A percentile compares a stretch with the other conserved stretches of the same genome.
Conservation (phyloP, 441 rosid genomes). For the Geranium incanum region DNA sequence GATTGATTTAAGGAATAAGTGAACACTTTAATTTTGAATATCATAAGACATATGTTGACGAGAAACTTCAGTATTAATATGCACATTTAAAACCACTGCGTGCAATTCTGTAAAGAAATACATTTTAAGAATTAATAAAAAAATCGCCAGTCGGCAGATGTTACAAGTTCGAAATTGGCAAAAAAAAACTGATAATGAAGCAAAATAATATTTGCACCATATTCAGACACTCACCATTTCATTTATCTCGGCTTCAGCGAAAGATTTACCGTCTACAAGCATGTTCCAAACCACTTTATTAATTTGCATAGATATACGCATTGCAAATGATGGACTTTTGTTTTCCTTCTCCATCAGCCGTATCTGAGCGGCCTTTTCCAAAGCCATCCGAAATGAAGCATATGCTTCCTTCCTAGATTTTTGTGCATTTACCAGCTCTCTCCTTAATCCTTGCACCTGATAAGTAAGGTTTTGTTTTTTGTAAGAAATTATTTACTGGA, state of each 20-base stretch:
- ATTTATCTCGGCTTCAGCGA: slow-evolving; percentile 99
- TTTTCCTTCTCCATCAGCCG: slow-evolving; percentile 81
- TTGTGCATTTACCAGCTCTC: slow-evolving; percentile 52
- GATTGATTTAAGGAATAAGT: too few species aligned
- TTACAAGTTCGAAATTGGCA: neutral
- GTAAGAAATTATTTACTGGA: slow-evolving; percentile 48
- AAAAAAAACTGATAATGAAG: neutral
- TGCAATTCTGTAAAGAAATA: neutral
- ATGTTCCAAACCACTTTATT: slow-evolving; percentile 88
- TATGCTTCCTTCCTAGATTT: slow-evolving; percentile 70
- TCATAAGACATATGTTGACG: too few species aligned
- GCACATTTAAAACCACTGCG: neutral
- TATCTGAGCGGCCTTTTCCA: slow-evolving; percentile 85
- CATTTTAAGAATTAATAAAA: neutral
- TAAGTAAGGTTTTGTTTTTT: slow-evolving; percentile 14
- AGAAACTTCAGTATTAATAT: neutral
- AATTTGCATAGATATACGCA: slow-evolving; percentile 88
- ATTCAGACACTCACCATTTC: slow-evolving; percentile 67
- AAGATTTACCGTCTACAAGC: slow-evolving; percentile 92
- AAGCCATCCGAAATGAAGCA: slow-evolving; percentile 48
- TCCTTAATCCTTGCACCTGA: slow-evolving; percentile 73
- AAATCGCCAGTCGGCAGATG: neutral
- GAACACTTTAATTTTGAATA: too few species aligned
- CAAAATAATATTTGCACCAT: neutral
- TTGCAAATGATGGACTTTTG: slow-evolving; percentile 94